Percentiles rank a stretch among this genome's conserved stretches.
Conservation (phyloP, 1,139 yeast species). For the Yamadazyma dendronema region DNA sequence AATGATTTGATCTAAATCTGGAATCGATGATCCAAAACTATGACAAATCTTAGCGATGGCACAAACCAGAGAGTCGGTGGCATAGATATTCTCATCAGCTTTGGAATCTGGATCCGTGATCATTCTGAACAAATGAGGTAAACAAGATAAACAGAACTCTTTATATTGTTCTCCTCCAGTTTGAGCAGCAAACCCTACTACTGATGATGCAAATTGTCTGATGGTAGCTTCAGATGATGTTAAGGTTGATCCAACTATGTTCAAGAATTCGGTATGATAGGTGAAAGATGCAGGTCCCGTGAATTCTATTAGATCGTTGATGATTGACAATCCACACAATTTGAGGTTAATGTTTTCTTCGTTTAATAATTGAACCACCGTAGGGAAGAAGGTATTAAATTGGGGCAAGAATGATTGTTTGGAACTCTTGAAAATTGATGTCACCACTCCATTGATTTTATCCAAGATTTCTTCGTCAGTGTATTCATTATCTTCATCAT, state of each 20-base stretch:
- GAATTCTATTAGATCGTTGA: constrained; percentile 78
- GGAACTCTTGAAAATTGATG: constrained; percentile 69
- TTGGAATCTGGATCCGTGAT: constrained; percentile 82
- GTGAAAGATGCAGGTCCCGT: constrained; percentile 67
- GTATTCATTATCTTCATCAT: constrained; percentile 80
- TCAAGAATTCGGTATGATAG: constrained; percentile 63
- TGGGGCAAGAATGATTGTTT: constrained; percentile 59
- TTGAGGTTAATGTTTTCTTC: constrained; percentile 69
- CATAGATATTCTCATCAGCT: constrained; percentile 76
- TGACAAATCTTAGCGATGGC: constrained; percentile 82
- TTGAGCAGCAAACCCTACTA: constrained; percentile 86
- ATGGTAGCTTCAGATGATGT: constrained; percentile 68
- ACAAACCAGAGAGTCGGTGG: constrained; percentile 83
- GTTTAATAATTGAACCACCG: constrained; percentile 52
- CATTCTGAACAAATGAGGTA: constrained; percentile 74
- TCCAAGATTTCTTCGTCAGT: constrained; percentile 88
- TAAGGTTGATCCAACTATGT: constrained; percentile 62
- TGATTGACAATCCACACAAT: constrained; percentile 76
- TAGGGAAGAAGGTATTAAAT: constrained; percentile 59
- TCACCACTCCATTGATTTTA: constrained; percentile 76
- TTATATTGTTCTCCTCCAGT: constrained; percentile 65
- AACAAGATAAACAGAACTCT: constrained; percentile 63
- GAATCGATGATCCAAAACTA: constrained; percentile 53
- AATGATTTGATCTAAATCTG: constrained; percentile 61
- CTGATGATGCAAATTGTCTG: constrained; percentile 85